Evolutionary conservation across 768 basidiomycete genomes (phyloP).

Genomic region (Russula emetica): DNA sequence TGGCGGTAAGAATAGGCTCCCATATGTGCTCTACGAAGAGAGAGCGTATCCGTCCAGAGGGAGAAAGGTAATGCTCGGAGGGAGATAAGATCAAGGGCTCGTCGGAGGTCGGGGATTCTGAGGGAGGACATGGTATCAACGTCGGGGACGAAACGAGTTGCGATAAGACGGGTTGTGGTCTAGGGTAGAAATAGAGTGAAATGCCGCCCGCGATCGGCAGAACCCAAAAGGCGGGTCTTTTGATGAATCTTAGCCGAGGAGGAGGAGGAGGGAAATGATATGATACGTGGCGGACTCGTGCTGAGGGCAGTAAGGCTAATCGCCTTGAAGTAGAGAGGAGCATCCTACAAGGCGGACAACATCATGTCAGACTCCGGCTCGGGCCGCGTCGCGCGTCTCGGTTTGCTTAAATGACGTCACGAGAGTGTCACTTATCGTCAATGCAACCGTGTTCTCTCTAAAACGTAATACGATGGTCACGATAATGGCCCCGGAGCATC

Average conservation of each 20-base stretch:
- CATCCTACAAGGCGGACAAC: constrained; percentile 22
- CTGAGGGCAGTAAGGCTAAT: constrained; percentile 29
- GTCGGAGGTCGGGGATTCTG: constrained; percentile 18
- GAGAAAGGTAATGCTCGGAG: constrained; percentile 52
- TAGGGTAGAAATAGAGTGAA: constrained; percentile 46
- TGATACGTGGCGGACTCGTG: constrained; percentile 32
- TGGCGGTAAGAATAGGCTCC: constrained; percentile 81
- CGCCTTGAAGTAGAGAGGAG: constrained; percentile 30
- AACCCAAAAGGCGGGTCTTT: constrained; percentile 44
- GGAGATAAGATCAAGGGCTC: constrained; percentile 58
- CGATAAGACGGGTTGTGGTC: constrained; percentile 41
- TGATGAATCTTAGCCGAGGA: constrained; percentile 32
- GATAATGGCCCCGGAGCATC: not conserved
- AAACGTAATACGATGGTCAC: constrained; percentile 10
- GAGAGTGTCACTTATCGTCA: not conserved
- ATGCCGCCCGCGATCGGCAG: constrained; percentile 55
- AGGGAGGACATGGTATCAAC: constrained; percentile 43
- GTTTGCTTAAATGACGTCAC: constrained; percentile 4
- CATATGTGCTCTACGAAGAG: constrained; percentile 59
- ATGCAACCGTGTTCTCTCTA: no score
- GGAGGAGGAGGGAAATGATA: constrained; percentile 35
- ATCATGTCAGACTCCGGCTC: not conserved
- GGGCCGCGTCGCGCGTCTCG: constrained; percentile 1
- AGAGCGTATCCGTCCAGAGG: constrained; percentile 42
- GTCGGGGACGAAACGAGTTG: constrained; percentile 49